Evolutionary conservation across 192 early-diverging fungal species (phyloP), one percentile per base, ranked within the genome.

Genomic region (Kickxella alabastrina): DNA sequence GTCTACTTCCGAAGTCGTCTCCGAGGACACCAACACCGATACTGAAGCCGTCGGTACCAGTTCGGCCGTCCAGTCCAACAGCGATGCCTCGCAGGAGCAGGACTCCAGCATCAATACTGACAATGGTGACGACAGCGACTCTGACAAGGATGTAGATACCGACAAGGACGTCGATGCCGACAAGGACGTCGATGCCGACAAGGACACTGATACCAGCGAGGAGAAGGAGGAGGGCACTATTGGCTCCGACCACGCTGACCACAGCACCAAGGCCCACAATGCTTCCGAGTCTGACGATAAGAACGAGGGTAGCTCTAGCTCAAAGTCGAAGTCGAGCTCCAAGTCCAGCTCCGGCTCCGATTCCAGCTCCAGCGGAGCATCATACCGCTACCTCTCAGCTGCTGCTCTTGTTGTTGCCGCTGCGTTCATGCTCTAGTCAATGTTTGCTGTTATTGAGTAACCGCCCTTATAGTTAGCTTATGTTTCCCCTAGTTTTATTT

Each of bases 381-480:
- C 57, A 43, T 37, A 32, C 15, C 53, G 54, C 44, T 49, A 65
- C 40, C 49, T 73, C 28, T 65, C 69, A 32, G 50, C 40, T 18
- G 69, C 57, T 23, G 68, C 68, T 19, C 22, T 56, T 14, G 38
- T 60, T 25, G 54, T 44, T 49, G 69, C 69, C 26, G 47, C 56
- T 3, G 46, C 34, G 24, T 40, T 64, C 41, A 52, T 52, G 50
- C 10, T 52, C 50, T 52, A 52, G 41, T 17, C 48, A 49, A 23
- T n/a, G n/a, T n/a, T n/a, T n/a, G n/a, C n/a, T n/a, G n/a, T n/a
- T n/a, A n/a, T n/a, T n/a, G n/a, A n/a, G n/a, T n/a, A n/a, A n/a
- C n/a, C n/a, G n/a, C 3, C 21, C 17, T 13, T 48, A 5, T n/a
- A 15, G 10, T 17, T 17, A 10, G 24, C 13, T 15, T 18, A n/a